Conservation (phyloP, 495 filamentous ascomycete species). For the Geoglossum glabrum region DNA sequence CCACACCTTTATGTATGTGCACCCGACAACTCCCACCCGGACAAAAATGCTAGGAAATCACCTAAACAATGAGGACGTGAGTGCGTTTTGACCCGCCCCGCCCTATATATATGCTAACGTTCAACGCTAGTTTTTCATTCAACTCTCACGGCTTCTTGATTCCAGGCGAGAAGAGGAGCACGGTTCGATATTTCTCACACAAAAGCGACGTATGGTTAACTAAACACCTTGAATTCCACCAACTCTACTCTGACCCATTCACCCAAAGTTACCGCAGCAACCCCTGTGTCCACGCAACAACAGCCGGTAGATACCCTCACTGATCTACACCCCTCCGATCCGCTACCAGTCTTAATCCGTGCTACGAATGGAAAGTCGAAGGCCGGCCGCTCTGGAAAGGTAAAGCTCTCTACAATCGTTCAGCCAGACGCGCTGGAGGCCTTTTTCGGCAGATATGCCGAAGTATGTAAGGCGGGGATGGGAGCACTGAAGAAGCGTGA, state of each 20-base stretch:
- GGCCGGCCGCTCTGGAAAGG: slow-evolving; percentile 29
- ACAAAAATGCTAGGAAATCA: slow-evolving; percentile 29
- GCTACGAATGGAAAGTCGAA: slow-evolving; percentile 59
- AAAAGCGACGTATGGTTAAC: slow-evolving; percentile 46
- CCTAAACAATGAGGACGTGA: slow-evolving; percentile 58
- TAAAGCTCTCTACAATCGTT: slow-evolving; percentile 75
- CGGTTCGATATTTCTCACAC: slow-evolving; percentile 64
- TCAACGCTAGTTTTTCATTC: slow-evolving; percentile 56
- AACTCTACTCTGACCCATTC: not conserved
- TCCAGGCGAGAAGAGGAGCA: slow-evolving; percentile 43
- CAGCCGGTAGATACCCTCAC: not conserved
- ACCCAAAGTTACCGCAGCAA: not conserved
- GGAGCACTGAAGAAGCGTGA: slow-evolving; percentile 78
- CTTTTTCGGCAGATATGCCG: slow-evolving; percentile 79
- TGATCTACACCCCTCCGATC: slow-evolving; percentile 28
- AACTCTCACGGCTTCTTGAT: slow-evolving; percentile 55
- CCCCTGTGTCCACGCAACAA: slow-evolving; percentile 10
- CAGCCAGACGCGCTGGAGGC: slow-evolving; percentile 48
- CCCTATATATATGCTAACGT: not conserved
- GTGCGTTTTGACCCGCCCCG: not conserved
- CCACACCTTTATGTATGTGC: too few relatives aligned
- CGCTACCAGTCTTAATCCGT: slow-evolving; percentile 58
- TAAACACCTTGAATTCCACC: not conserved
- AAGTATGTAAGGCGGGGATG: slow-evolving; percentile 81
- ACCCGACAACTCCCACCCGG: not conserved